Base-by-base conservation (phyloP, 257 asterid genomes). In the Fraxinus cuspidata region DNA sequence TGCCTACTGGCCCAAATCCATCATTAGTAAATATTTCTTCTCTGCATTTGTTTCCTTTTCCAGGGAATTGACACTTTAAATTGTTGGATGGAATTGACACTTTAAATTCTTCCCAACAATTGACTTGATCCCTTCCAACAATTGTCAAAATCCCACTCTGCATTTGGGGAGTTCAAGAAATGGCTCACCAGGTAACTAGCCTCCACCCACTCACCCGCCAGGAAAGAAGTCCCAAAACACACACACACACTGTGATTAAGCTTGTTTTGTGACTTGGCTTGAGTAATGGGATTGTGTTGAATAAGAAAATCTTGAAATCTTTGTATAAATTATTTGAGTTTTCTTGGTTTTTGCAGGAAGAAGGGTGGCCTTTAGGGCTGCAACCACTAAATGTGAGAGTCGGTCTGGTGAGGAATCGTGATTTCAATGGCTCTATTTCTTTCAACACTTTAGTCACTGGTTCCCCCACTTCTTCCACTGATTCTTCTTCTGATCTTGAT, bases 301-400 rank as follows among this genome's bases (percentile, higher is more conserved):
- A n/a, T 56, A n/a, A 8, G 65, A 7, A 56, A 56, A 56, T 56
- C 65, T 16, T 71, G 64, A 18, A 16, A 73, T n/a, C 7, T 28
- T 19, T 53, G 27, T n/a, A n/a, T 19, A n/a, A n/a, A 13, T 32
- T 40, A 16, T 67, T 78, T 60, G 5, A 16, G 25, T 1, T 40
- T 74, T 31, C 63, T 70, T 69, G 32, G 10, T 74, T 8, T 23
- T 74, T 69, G 83, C 86, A 91, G 92, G 92, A 90, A 87, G 93
- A 85, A 79, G 95, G 97, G 9, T 92, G 95, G 96, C 97, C 97
- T 63, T 79, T 92, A 83, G 97, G 97, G 77, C 86, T 91, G 64
- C 92, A 88, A 21, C 94, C 96, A 66, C 31, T 89, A 75, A 85
- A 88, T 83, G 79, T 81, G 21, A 83, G 92, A 80, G 90, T 60